Conservation (phyloP, 2,329 filamentous ascomycete genomes). For the Colletotrichum incanum region DNA sequence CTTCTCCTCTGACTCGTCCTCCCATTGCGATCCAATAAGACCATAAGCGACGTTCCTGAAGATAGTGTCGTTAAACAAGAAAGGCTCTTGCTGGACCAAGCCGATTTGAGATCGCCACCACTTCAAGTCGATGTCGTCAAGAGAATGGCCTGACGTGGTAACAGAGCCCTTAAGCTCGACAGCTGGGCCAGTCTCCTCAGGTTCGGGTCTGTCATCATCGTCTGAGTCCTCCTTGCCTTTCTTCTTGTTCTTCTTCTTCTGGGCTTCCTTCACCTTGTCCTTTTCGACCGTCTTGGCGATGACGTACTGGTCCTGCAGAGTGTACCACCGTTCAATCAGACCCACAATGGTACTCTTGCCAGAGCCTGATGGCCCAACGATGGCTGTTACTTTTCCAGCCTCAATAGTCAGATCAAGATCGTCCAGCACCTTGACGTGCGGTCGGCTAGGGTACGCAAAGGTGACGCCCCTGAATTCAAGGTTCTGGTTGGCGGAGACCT, state of each 20-base stretch:
- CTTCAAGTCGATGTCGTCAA: conserved; percentile 74
- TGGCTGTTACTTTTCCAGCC: conserved; percentile 78
- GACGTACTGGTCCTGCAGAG: conserved; percentile 68
- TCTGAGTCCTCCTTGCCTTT: conserved; percentile 51
- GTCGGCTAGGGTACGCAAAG: conserved; percentile 81
- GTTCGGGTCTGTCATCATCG: conserved; percentile 44
- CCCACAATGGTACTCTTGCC: conserved; percentile 84
- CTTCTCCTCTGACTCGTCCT: conserved; percentile 66
- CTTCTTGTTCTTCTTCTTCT: conserved; percentile 55
- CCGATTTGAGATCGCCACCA: conserved; percentile 76
- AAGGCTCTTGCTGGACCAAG: conserved; percentile 78
- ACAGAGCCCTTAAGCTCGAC: conserved; percentile 69
- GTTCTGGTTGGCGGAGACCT: conserved; percentile 57
- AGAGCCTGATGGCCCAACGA: conserved; percentile 81
- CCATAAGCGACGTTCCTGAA: conserved; percentile 75
- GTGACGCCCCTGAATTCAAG: conserved; percentile 73
- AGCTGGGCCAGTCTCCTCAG: conserved; percentile 57
- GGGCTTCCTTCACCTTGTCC: conserved; percentile 60
- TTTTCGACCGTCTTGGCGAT: conserved; percentile 66
- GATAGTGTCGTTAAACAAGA: conserved; percentile 78
- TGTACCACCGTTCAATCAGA: conserved; percentile 81
- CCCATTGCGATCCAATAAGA: conserved; percentile 67
- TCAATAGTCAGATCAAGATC: conserved; percentile 71
- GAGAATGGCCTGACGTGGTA: conserved; percentile 65
- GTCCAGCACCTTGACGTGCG: conserved; percentile 75